These are phyloP conservation scores for Colletotrichum tropicicola DNA, from an alignment of 2,329 filamentous ascomycete genomes.

Conservation along the genomic window DNA sequence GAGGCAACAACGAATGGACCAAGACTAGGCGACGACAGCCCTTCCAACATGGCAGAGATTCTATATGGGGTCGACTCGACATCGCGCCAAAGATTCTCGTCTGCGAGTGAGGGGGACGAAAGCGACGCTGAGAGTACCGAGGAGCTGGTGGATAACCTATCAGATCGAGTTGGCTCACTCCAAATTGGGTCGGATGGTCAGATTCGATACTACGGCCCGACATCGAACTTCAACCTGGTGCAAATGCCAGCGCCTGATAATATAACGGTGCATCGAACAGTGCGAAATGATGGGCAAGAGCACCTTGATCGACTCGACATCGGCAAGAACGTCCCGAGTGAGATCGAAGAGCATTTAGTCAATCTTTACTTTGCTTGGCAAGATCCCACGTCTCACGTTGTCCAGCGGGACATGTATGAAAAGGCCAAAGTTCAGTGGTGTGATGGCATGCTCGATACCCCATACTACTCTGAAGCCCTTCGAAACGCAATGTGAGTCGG, in stretches of 20 bases:
- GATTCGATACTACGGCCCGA: conserved; percentile 33
- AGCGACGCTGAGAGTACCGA: conserved; percentile 23
- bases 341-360: conserved; percentile 29
- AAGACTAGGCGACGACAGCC: no score
- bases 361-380: conserved; percentile 36
- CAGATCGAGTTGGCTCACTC: conserved; percentile 30
- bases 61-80: no score
- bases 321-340: conserved; percentile 25
- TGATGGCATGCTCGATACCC: neutral
- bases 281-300: conserved; percentile 34
- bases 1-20: no score
- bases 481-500: conserved; percentile 36
- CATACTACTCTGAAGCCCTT: conserved; percentile 38
- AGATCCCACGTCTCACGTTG: conserved; percentile 35
- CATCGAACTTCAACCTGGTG: conserved; percentile 31
- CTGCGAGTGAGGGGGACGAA: neutral
- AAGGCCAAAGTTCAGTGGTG: conserved; percentile 25
- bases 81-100: neutral
- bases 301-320: conserved; percentile 32
- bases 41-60: no score
- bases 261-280: conserved; percentile 35
- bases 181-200: conserved; percentile 30
- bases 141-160: conserved; percentile 8
- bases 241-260: conserved; percentile 32
- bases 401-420: conserved; percentile 34